A percentile compares a stretch with the other conserved stretches of the same genome.
phyloP scores from a whole-genome alignment of 2,329 filamentous ascomycete species.

The Biscogniauxia sp. region DNA sequence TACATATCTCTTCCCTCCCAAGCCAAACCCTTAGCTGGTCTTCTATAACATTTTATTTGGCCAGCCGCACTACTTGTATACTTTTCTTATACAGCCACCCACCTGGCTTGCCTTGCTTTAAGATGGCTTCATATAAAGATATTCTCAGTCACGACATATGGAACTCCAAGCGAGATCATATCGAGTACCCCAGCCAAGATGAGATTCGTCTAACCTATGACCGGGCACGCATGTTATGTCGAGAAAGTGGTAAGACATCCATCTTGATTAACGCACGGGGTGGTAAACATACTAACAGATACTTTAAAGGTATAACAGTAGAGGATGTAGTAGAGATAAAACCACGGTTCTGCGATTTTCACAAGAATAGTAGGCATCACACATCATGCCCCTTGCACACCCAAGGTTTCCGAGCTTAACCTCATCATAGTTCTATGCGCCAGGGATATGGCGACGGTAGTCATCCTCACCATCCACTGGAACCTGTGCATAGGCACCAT shows the following conservation, averaged over 20 bases:
- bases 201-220: constrained; percentile 13
- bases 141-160: constrained; percentile 11
- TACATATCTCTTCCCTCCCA: too few relatives aligned
- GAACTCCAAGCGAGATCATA: constrained; percentile 6
- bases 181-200: constrained; percentile 14
- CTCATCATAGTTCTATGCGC: constrained; percentile 8
- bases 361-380: constrained; percentile 19
- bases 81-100: too few relatives aligned
- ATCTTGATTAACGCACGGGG: not conserved
- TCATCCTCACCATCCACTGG: constrained; percentile 30
- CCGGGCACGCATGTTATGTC: constrained; percentile 15
- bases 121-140: constrained; percentile 11
- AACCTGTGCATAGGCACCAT: constrained; percentile 33
- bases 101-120: not conserved
- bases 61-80: too few relatives aligned
- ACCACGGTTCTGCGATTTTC: constrained; percentile 27
- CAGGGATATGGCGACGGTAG: constrained; percentile 19
- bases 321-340: constrained; percentile 22
- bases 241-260: constrained; percentile 8
- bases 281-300: not conserved
- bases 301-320: constrained; percentile 9
- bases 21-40: not conserved
- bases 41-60: too few relatives aligned
- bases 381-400: not conserved
- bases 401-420: not conserved